Conservation (phyloP, 139 green algal species). For the Diplosphaera chodatii region DNA sequence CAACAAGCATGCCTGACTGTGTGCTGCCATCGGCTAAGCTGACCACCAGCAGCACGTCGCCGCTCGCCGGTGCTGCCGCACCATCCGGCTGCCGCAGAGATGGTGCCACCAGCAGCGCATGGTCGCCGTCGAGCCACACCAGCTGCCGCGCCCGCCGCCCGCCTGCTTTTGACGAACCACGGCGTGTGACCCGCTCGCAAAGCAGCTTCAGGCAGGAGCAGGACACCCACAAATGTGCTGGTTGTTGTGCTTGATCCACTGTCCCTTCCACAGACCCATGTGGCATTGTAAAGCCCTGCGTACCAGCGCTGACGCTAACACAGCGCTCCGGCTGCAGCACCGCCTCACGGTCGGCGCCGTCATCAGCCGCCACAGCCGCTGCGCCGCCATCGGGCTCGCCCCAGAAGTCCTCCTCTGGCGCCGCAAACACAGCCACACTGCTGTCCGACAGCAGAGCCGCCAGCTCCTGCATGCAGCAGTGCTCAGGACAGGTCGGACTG, state of each 20-base stretch:
- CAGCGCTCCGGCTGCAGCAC: constrained; percentile 3
- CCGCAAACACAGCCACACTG: constrained; percentile 32
- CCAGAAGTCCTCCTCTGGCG: constrained; percentile 64
- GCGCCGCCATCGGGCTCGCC: constrained; percentile 51
- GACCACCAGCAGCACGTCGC: not conserved
- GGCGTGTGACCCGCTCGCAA: no score
- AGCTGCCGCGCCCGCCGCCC: not conserved
- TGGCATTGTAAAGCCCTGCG: no score
- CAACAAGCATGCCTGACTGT: not conserved
- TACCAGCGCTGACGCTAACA: not conserved
- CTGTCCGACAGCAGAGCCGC: constrained; percentile 53
- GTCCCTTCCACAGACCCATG: no score
- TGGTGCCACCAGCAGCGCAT: constrained; percentile 5
- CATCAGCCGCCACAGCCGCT: not conserved
- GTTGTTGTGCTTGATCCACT: no score
- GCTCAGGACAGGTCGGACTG: no score
- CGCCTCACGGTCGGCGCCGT: not conserved
- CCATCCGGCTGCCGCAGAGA: not conserved
- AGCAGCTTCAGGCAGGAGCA: no score
- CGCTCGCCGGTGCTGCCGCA: no score
- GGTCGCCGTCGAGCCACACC: constrained; percentile 1
- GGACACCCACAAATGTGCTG: no score
- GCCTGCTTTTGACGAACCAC: not conserved
- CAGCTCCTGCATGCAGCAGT: constrained; percentile 25
- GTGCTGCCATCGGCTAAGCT: not conserved